Base-by-base conservation (phyloP, 2,329 filamentous ascomycete species). In the Westerdykella ornata region DNA sequence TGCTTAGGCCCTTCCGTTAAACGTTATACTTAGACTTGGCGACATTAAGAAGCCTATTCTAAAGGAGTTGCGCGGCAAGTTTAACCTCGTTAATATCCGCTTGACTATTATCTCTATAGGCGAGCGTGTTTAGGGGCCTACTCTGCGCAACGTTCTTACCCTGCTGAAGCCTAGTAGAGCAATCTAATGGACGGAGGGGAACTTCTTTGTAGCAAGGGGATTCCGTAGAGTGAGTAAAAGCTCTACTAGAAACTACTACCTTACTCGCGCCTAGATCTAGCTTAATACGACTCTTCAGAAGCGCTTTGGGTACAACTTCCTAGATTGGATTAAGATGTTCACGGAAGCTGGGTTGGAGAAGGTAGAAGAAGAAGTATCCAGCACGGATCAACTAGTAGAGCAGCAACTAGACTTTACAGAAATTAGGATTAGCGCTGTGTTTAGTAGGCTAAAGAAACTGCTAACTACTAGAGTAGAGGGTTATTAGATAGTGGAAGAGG, bases 11-110 rank as follows among this genome's bases (percentile, higher is more conserved):
- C 45, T 59, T 1, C 54, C 54, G 0, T 16, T 33, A 1, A 61
- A 60, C 35, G 53, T 63, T 5, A 46, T 41, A 1, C 51, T 62
- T 12, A 20, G 37, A 4, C 15, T 51, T 15, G 51, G 50, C 5
- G 55, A 63, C 43, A 57, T 62, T 47, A 53, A 54, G 38, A 47
- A 53, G 5, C 57, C 59, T 3, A 46, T 61, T n/a, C 59, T 58
- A 1, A 35, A 46, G 3, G 51, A 55, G 1, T 35, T 61, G 4
- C 49, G 42, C 4, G 57, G 58, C 16, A 47, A 46, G 19, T 63
- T 53, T 42, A 58, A 63, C 37, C 37, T 61, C 2, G 47, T 63
- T 14, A 59, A 60, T 38, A 46, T 60, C n/a, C 51, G 58, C 0
- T 43, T 63, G 2, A 54, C 60, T 17, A 50, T 59, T 39, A 54